Evolutionary conservation across 2,329 filamentous ascomycete genomes (phyloP).

Genomic region (Monosporascus sp.): DNA sequence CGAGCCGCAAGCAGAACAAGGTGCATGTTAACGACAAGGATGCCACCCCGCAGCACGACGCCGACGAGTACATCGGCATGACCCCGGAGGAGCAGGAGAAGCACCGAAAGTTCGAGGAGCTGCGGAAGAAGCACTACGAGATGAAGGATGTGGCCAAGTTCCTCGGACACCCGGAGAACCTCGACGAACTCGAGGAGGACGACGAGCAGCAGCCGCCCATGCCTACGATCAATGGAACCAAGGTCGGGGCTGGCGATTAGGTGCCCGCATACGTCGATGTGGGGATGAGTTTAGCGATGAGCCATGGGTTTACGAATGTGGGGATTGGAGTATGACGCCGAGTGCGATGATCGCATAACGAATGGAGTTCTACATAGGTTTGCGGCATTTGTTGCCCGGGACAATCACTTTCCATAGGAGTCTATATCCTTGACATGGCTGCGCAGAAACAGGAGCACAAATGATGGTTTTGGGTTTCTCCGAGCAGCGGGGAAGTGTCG

Average conservation of each 20-base stretch:
- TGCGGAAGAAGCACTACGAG: constrained; percentile 96
- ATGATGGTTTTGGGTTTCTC: too few species aligned
- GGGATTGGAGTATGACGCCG: background rate
- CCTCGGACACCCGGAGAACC: constrained; percentile 67
- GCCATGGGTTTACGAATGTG: background rate
- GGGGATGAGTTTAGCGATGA: background rate
- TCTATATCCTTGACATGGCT: too few species aligned
- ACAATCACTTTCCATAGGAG: background rate
- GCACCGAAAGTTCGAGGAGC: constrained; percentile 83
- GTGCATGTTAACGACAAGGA: constrained; percentile 70
- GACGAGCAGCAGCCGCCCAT: constrained; percentile 34
- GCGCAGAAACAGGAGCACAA: too few species aligned
- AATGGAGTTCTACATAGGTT: background rate
- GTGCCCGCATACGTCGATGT: background rate
- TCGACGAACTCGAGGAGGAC: constrained; percentile 55
- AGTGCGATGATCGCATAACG: background rate
- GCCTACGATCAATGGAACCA: constrained; percentile 21
- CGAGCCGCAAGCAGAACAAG: constrained; percentile 45
- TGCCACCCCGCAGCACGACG: constrained; percentile 52
- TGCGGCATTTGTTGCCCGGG: background rate
- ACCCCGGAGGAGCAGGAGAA: constrained; percentile 78
- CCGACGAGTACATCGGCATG: constrained; percentile 48
- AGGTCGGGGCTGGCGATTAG: constrained; percentile 21
- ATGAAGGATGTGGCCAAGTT: constrained; percentile 92
- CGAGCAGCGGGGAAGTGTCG: too few species aligned